These are phyloP conservation scores for Golubevia sp. DNA, from an alignment of 1,284 basidiomycete genomes.

Conservation along the genomic window DNA sequence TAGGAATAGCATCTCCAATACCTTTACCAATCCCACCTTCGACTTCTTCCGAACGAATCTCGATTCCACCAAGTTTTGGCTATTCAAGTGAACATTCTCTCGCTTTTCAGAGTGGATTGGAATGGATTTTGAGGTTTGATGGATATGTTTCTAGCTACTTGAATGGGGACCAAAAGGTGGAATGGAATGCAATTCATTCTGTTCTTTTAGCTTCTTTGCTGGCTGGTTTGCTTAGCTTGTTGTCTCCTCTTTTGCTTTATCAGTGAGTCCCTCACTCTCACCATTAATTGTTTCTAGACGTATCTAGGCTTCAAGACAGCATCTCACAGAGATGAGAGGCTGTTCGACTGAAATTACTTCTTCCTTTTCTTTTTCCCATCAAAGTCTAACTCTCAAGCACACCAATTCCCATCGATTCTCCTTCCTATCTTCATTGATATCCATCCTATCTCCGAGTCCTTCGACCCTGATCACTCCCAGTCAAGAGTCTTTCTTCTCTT, in stretches of 20 bases:
- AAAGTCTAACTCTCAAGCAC: constrained; percentile 51
- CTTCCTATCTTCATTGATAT: constrained; percentile 70
- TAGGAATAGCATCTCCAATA: constrained; percentile 24
- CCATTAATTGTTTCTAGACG: background rate
- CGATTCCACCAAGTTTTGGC: constrained; percentile 35
- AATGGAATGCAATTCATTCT: constrained; percentile 35
- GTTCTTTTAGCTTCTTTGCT: constrained; percentile 35
- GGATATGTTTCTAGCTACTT: constrained; percentile 46
- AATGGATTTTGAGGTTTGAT: constrained; percentile 67
- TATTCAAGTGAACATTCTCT: constrained; percentile 82
- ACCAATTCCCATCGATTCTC: constrained; percentile 68
- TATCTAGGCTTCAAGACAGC: background rate
- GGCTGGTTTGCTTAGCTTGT: constrained; percentile 65
- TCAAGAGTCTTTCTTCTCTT: constrained; percentile 83
- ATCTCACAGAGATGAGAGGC: no score
- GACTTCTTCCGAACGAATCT: background rate
- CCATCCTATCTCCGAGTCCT: constrained; percentile 80
- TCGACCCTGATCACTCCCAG: constrained; percentile 74
- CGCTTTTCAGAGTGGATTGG: constrained; percentile 81
- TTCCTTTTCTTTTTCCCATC: constrained; percentile 4
- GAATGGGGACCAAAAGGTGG: constrained; percentile 37
- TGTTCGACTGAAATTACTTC: constrained; percentile 43
- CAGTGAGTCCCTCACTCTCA: constrained; percentile 56
- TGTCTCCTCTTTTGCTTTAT: constrained; percentile 69
- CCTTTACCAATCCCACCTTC: constrained; percentile 1